Percentiles rank a stretch among this genome's conserved stretches.
These are phyloP conservation scores for Prunus mume DNA, from an alignment of 306 rosid genomes.

Conservation along the genomic window DNA sequence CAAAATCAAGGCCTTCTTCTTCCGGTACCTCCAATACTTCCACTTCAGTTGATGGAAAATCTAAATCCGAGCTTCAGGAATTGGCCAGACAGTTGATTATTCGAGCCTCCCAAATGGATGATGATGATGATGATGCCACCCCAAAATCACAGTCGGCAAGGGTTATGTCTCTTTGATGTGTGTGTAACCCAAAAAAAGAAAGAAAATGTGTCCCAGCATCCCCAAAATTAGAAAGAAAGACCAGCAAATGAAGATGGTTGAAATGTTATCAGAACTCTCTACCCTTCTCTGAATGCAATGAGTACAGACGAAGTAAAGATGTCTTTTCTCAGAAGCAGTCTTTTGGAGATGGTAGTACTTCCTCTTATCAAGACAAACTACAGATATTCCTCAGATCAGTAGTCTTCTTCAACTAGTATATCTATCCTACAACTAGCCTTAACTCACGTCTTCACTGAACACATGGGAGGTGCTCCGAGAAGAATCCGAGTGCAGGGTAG, in stretches of 20 bases:
- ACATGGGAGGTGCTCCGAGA: background rate
- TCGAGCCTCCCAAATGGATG: too few relatives aligned
- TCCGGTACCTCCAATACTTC: too few relatives aligned
- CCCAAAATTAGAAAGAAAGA: background rate
- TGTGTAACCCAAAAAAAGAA: background rate
- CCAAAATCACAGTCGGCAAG: too few relatives aligned
- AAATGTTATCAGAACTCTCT: background rate
- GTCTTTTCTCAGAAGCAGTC: conserved; percentile 1
- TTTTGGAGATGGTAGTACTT: conserved; percentile 11
- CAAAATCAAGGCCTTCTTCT: too few relatives aligned
- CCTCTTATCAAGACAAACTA: conserved; percentile 24
- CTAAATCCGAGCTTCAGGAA: too few relatives aligned
- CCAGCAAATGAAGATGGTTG: too few relatives aligned
- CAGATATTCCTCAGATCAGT: background rate
- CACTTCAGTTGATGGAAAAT: too few relatives aligned
- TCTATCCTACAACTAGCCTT: background rate
- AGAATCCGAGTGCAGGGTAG: background rate
- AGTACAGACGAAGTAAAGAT: background rate
- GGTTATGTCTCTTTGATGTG: too few relatives aligned
- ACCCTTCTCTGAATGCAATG: background rate
- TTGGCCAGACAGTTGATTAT: too few relatives aligned
- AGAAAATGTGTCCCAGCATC: background rate
- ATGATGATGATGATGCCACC: too few relatives aligned
- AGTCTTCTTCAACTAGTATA: background rate
- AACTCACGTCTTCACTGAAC: background rate